Percentiles rank a stretch among this genome's conserved stretches.
Conservation (phyloP, 108 stramenopile species). For the Skeletonema costatum region DNA sequence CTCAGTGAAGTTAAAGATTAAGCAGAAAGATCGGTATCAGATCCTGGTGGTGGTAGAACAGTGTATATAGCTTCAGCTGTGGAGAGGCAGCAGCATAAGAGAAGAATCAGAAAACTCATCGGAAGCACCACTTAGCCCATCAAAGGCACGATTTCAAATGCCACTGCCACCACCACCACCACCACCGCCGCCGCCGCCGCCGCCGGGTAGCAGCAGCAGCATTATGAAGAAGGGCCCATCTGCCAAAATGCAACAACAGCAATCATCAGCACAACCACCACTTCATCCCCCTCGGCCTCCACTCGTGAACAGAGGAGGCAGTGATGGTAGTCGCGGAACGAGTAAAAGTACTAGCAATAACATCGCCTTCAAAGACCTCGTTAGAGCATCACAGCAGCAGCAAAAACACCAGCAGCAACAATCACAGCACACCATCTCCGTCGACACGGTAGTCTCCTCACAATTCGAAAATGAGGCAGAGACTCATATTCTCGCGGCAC, state of each 20-base stretch:
- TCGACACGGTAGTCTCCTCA: conserved; percentile 18
- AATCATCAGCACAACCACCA: neutral
- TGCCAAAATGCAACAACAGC: neutral
- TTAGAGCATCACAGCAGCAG: neutral
- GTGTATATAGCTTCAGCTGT: too few relatives aligned
- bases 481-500: conserved; percentile 35
- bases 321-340: neutral
- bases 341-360: neutral
- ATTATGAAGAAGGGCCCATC: neutral
- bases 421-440: conserved; percentile 2
- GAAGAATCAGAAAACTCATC: too few relatives aligned
- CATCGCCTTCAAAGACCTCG: neutral
- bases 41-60: too few relatives aligned
- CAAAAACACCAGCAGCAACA: neutral
- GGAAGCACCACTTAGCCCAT: too few relatives aligned
- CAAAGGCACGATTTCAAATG: neutral
- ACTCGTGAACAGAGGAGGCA: neutral
- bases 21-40: too few relatives aligned
- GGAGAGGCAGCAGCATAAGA: too few relatives aligned
- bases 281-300: neutral
- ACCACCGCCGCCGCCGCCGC: neutral
- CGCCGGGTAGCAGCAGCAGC: neutral
- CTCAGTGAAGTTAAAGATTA: too few relatives aligned
- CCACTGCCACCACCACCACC: neutral
- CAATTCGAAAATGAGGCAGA: conserved; percentile 47